Conservation (phyloP, 2,329 filamentous ascomycete genomes). For the Geosmithia flava region DNA sequence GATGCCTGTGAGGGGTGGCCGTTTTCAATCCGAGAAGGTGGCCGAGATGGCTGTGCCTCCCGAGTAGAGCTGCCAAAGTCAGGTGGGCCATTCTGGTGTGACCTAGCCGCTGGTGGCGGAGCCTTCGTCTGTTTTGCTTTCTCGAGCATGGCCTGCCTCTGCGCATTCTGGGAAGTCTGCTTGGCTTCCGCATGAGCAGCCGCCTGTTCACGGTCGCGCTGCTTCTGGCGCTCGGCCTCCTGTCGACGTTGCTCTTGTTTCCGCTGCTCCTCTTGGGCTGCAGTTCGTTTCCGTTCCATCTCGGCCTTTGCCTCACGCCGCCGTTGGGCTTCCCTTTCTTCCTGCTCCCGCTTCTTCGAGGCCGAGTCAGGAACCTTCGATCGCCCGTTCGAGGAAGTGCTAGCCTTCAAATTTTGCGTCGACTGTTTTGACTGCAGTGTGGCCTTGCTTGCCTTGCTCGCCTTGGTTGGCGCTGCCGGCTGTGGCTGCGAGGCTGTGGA, state of each 20-base stretch:
- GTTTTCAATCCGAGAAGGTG: conserved; percentile 46
- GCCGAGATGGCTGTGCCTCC: conserved; percentile 23
- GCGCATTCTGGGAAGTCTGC: conserved; percentile 36
- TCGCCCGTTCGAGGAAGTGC: conserved; percentile 44
- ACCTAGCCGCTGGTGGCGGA: conserved; percentile 45
- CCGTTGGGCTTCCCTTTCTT: conserved; percentile 66
- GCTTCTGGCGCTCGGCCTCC: conserved; percentile 49
- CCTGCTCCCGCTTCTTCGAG: conserved; percentile 73
- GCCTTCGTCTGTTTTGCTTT: conserved; percentile 53
- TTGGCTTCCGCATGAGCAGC: conserved; percentile 53
- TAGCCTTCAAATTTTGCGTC: conserved; percentile 44
- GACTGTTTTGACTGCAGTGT: conserved; percentile 48
- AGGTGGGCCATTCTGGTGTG: conserved; percentile 37
- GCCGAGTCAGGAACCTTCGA: conserved; percentile 63
- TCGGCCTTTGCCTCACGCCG: conserved; percentile 76
- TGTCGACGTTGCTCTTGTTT: conserved; percentile 46
- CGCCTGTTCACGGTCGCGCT: conserved; percentile 46
- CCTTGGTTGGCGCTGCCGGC: conserved; percentile 18
- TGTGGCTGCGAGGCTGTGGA: conserved; percentile 24
- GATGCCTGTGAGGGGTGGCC: conserved; percentile 39
- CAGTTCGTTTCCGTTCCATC: conserved; percentile 62
- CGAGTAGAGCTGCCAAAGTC: conserved; percentile 23
- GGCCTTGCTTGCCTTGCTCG: conserved; percentile 55
- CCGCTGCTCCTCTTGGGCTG: conserved; percentile 51
- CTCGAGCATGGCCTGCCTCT: conserved; percentile 50